phyloP scores from a whole-genome alignment of 352 stramenopile genomes.

The Plasmopara viticola region DNA sequence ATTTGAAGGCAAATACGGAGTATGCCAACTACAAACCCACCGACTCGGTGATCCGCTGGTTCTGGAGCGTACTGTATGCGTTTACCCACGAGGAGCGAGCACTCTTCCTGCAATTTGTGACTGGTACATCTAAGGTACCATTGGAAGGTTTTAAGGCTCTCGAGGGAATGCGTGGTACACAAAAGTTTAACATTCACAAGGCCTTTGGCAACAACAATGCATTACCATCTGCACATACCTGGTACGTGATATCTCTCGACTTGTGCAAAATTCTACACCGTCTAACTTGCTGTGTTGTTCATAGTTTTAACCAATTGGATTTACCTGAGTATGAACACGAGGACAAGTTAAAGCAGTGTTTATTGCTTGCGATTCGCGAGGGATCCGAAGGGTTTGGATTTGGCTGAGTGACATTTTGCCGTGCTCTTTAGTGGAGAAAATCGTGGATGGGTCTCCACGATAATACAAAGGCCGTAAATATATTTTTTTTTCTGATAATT shows the following conservation, averaged over 20 bases:
- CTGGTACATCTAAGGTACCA: slow-evolving; percentile 90
- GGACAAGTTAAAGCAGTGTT: slow-evolving; percentile 95
- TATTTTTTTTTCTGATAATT: too few relatives aligned
- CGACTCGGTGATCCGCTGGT: slow-evolving; percentile 89
- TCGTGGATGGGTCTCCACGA: neutral
- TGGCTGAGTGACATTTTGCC: slow-evolving; percentile 62
- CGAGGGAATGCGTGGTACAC: slow-evolving; percentile 97
- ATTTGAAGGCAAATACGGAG: slow-evolving; percentile 90
- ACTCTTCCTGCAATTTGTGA: slow-evolving; percentile 92
- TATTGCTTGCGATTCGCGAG: slow-evolving; percentile 97
- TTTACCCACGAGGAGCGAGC: slow-evolving; percentile 90
- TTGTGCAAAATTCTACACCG: slow-evolving; percentile 1
- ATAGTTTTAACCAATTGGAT: slow-evolving; percentile 98
- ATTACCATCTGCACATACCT: slow-evolving; percentile 95
- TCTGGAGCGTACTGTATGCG: slow-evolving; percentile 89
- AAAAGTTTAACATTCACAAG: slow-evolving; percentile 99
- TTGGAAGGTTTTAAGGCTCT: slow-evolving; percentile 98
- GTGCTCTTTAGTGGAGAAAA: neutral
- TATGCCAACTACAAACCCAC: slow-evolving; percentile 91
- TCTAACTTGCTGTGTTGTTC: slow-evolving; percentile 15
- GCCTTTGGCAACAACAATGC: slow-evolving; percentile 86
- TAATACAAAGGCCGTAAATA: too few relatives aligned
- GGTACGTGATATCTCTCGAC: slow-evolving; percentile 41
- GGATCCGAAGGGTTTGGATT: slow-evolving; percentile 97
- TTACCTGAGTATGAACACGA: slow-evolving; percentile 97